Evolutionary conservation across 2,329 filamentous ascomycete genomes (phyloP), one percentile per base, ranked within the genome.

Genomic region (Neocatenulostroma microsporum): DNA sequence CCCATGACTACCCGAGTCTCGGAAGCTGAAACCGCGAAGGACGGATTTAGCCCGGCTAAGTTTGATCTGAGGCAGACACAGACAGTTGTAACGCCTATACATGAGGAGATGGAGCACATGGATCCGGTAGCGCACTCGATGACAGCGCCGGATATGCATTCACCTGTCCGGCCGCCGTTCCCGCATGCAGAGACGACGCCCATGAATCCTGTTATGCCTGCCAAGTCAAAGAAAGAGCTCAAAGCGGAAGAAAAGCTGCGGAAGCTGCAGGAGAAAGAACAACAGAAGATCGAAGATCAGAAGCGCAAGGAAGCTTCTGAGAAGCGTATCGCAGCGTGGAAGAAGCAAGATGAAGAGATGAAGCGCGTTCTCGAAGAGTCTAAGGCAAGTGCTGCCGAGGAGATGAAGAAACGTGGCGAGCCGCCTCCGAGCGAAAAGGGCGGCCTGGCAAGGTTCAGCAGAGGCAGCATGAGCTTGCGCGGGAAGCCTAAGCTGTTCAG

Each of bases 401-500:
- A 69, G 52, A 53, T 45, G n/a, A 69, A 49, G 39, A 46, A 41
- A 17, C 42, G 50, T 30, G 50, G 44, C 12, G 45, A 52, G 2
- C 40, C 38, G 24, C 40, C 36, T 18, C 47, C 44, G 30, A 38
- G 46, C 25, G 55, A 55, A 26, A 46, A 39, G 23, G 45, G 66
- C 6, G 61, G 67, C 20, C 64, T 91, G 27, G 77, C 76, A 51
- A 72, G 84, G 29, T 78, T 83, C 46, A 75, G 79, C 48, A 47
- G 46, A 37, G 77, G 77, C 8, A 85, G 80, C 58, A 89, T 84
- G 65, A 87, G 84, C 45, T 73, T 94, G 66, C 76, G 83, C 32
- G 76, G 80, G 45, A 85, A 82, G 60, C 82, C 83, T 48, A 80
- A 84, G 52, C 74, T 73, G 21, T 82, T 84, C 32, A 67, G 70